Evolutionary conservation across 2,329 filamentous ascomycete species (phyloP).

Genomic region (Cadophora sp.): DNA sequence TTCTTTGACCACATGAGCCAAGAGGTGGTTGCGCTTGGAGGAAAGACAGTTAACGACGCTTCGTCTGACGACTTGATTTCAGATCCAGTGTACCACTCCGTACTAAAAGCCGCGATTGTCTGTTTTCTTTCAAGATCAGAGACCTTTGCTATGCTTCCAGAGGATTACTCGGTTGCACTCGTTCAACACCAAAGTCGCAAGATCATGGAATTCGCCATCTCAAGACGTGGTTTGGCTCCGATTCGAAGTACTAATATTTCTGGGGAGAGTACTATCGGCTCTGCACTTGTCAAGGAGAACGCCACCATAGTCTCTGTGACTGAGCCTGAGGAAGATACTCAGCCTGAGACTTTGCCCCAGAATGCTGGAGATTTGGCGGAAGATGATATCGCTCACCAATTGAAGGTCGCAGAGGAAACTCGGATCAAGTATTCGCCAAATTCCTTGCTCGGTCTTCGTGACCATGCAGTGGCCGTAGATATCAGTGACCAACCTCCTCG

Average conservation of each 20-base stretch:
- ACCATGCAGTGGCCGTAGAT: slow-evolving; percentile 10
- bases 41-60: not conserved
- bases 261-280: not conserved
- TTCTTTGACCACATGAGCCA: not conserved
- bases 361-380: not conserved
- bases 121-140: not conserved
- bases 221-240: not conserved
- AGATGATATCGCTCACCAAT: not conserved
- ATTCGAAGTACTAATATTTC: not conserved
- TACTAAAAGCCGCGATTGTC: not conserved
- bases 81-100: not conserved
- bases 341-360: not conserved
- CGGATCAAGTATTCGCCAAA: slow-evolving; percentile 15
- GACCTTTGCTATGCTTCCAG: slow-evolving; percentile 10
- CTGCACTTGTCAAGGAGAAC: not conserved
- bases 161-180: not conserved
- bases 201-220: slow-evolving; percentile 9
- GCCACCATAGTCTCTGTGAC: not conserved
- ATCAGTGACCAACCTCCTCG: slow-evolving; percentile 11
- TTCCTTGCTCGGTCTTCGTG: slow-evolving; percentile 1
- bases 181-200: slow-evolving; percentile 8
- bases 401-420: not conserved
- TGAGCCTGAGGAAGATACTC: not conserved
- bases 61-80: slow-evolving; percentile 8
- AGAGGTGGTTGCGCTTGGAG: not conserved